phyloP scores from a whole-genome alignment of 306 rosid species.

The Vicia faba region DNA sequence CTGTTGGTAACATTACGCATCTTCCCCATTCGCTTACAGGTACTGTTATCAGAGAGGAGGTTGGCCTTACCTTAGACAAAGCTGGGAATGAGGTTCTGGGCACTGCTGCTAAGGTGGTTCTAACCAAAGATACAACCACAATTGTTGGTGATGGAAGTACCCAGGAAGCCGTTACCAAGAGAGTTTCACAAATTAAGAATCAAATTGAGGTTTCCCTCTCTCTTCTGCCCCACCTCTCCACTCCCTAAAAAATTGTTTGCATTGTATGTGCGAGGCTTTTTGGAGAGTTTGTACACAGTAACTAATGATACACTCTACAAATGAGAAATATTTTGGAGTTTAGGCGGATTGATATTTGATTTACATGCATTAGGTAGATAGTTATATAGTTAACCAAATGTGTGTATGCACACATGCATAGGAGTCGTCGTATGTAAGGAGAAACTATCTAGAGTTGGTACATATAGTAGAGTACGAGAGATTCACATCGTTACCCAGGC shows the following conservation, averaged over 20 bases:
- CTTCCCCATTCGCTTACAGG: slow-evolving; percentile 49
- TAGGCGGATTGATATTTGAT: background rate
- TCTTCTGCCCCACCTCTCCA: slow-evolving; percentile 17
- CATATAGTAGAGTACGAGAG: background rate
- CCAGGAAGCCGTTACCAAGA: slow-evolving; percentile 86
- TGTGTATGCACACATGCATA: background rate
- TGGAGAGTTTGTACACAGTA: background rate
- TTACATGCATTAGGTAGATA: background rate
- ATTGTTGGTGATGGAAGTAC: slow-evolving; percentile 98
- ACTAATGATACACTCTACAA: background rate
- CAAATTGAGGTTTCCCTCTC: slow-evolving; percentile 68
- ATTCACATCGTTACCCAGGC: background rate
- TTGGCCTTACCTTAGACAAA: slow-evolving; percentile 87
- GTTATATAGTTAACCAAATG: background rate
- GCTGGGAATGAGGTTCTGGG: slow-evolving; percentile 93
- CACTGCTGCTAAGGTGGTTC: slow-evolving; percentile 90
- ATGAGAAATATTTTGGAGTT: background rate
- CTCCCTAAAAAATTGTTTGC: background rate
- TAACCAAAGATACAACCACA: slow-evolving; percentile 86
- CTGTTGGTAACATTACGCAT: slow-evolving; percentile 14
- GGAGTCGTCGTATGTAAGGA: background rate
- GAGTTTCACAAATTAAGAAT: slow-evolving; percentile 86
- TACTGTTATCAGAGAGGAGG: slow-evolving; percentile 93
- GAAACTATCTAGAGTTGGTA: background rate
- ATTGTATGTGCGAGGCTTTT: background rate